Base-by-base conservation (phyloP, 371 early-diverging fungal genomes). In the Lichtheimia corymbifera region DNA sequence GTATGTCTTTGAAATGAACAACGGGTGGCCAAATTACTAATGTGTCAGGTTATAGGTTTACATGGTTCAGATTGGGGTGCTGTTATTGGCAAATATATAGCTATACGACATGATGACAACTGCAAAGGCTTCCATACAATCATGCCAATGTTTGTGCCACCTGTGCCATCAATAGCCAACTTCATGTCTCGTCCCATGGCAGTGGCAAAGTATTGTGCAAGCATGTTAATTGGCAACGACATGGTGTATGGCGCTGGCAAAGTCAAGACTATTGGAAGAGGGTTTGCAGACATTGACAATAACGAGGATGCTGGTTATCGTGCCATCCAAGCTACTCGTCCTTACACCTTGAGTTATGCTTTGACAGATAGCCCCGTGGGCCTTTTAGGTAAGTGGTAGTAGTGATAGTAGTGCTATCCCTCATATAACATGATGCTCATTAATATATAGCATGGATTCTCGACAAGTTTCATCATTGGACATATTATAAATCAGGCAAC, bases 341-440 rank as follows among this genome's bases (percentile, higher is more conserved):
- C 87, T 2, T 83, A 83, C 54, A 83, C 87, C 0, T 69, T 86
- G 18, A 82, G 79, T 2, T 84, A 76, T 59, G 87, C 77, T 1
- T 68, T 89, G 18, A 61, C 74, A 3, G 88, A 89, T 55, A 83
- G 85, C 6, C 88, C 88, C 15, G 72, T 84, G 20, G 87, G 85
- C 0, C 62, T 86, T 50, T 55, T 83, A 49, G 74, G 70, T 70
- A 64, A 30, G 14, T 20, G 6, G 7, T 44, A 4, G 5, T 5
- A 2, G 18, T 44, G 11, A 11, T 18, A 49, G 17, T 5, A 49
- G 17, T 18, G 22, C 22, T 18, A 50, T n/a, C 2, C 0, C 5
- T 47, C 47, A 20, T 20, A 20, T 47, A 17, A 11, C 17, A 47
- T 47, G 47, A 47, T 17, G 11, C 50, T 40, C 3, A 30, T 7